These are phyloP conservation scores for Claviceps sp. DNA, from an alignment of 2,329 filamentous ascomycete genomes.

Conservation along the genomic window DNA sequence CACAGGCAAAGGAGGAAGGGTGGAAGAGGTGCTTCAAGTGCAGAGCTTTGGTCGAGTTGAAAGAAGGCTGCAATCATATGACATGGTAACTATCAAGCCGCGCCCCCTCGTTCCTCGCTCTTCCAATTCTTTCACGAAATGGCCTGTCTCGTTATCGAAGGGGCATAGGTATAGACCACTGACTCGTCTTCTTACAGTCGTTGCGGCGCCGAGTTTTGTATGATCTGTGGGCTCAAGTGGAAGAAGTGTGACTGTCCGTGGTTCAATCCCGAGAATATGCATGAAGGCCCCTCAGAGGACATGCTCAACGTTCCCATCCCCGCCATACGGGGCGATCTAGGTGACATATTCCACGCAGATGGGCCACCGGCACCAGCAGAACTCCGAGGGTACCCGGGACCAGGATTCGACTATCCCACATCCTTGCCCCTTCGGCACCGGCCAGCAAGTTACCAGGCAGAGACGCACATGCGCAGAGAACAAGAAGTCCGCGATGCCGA, in stretches of 20 bases:
- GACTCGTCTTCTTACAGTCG: constrained; percentile 30
- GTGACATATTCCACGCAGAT: constrained; percentile 9
- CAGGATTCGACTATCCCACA: constrained; percentile 3
- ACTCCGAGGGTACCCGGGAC: constrained; percentile 9
- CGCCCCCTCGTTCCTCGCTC: not conserved
- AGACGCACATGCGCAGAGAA: constrained; percentile 29
- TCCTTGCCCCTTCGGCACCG: constrained; percentile 13
- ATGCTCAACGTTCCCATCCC: constrained; percentile 32
- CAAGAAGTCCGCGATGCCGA: constrained; percentile 35
- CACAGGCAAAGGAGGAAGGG: constrained; percentile 51
- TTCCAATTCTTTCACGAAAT: too few species aligned
- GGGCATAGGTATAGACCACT: not conserved
- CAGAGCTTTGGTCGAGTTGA: constrained; percentile 59
- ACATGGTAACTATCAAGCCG: constrained; percentile 49
- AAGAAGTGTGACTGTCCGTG: constrained; percentile 72
- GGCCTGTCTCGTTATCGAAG: not conserved
- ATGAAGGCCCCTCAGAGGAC: constrained; percentile 40
- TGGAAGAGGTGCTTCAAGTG: constrained; percentile 70
- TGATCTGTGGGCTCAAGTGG: constrained; percentile 72
- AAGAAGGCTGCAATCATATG: constrained; percentile 81
- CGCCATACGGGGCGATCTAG: constrained; percentile 13
- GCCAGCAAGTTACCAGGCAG: constrained; percentile 30
- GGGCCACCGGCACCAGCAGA: constrained; percentile 19
- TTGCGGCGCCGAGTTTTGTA: constrained; percentile 76
- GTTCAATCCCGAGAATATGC: constrained; percentile 51